These are phyloP conservation scores for Echeveria elegans DNA, from an alignment of 164 flowering plant species.

Conservation along the genomic window DNA sequence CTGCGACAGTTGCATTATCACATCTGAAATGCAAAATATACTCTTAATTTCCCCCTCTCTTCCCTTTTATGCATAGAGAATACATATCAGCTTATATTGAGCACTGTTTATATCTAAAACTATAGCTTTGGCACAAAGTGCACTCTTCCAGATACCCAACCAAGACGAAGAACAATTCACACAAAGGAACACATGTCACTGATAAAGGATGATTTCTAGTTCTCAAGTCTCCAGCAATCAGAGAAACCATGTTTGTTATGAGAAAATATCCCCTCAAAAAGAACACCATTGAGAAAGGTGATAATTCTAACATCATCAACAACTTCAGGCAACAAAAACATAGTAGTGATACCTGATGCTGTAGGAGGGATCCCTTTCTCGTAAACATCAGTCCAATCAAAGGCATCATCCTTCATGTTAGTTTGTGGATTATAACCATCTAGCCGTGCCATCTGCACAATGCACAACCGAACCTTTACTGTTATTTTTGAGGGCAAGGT, in stretches of 20 bases:
- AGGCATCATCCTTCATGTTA: constrained; percentile 42
- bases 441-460: constrained; percentile 71
- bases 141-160: background rate
- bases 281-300: background rate
- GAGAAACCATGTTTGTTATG: background rate
- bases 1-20: background rate
- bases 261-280: background rate
- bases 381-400: constrained; percentile 70
- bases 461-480: background rate
- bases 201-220: background rate
- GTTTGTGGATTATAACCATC: constrained; percentile 63
- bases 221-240: background rate
- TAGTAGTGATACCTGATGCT: constrained; percentile 24
- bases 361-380: constrained; percentile 25
- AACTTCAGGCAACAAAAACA: background rate
- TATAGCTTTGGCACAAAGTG: background rate
- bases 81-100: background rate
- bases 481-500: background rate
- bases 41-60: background rate
- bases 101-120: background rate
- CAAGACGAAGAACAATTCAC: background rate
- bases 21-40: background rate
- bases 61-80: background rate
- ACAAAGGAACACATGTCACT: background rate
- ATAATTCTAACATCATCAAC: background rate